Evolutionary conservation across 2,329 filamentous ascomycete genomes (phyloP).

Genomic region (Penicillium olsonii): DNA sequence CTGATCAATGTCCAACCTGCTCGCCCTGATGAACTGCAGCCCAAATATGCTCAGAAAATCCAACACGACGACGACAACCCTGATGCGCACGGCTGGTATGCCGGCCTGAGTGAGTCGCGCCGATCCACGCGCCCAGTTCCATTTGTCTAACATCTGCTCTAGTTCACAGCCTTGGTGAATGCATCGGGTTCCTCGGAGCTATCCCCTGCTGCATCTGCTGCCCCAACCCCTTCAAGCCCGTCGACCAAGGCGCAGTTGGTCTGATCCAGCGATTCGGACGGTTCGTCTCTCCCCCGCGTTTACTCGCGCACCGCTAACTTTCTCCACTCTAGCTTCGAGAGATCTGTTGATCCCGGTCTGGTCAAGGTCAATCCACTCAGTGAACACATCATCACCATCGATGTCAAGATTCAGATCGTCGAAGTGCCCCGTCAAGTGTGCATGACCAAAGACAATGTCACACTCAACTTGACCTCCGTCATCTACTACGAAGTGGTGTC

Average conservation of each 20-base stretch:
- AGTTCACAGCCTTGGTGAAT: slow-evolving; percentile 73
- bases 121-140: neutral
- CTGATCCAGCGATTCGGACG: slow-evolving; percentile 91
- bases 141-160: slow-evolving; percentile 12
- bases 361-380: slow-evolving; percentile 97
- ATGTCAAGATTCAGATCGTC: slow-evolving; percentile 99
- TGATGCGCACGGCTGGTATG: slow-evolving; percentile 83
- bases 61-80: slow-evolving; percentile 64
- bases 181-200: slow-evolving; percentile 77
- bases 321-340: slow-evolving; percentile 64
- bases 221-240: slow-evolving; percentile 94
- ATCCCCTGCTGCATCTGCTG: slow-evolving; percentile 89
- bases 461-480: slow-evolving; percentile 87
- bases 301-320: neutral
- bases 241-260: slow-evolving; percentile 90
- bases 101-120: slow-evolving; percentile 69
- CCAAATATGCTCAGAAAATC: slow-evolving; percentile 71
- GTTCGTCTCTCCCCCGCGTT: slow-evolving; percentile 23
- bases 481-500: slow-evolving; percentile 98
- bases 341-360: slow-evolving; percentile 92
- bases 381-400: slow-evolving; percentile 85
- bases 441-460: slow-evolving; percentile 99
- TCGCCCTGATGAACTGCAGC: slow-evolving; percentile 79
- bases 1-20: slow-evolving; percentile 77
- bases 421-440: slow-evolving; percentile 93